Evolutionary conservation across 139 green algal genomes (phyloP).

Genomic region (Haematococcus sp.): DNA sequence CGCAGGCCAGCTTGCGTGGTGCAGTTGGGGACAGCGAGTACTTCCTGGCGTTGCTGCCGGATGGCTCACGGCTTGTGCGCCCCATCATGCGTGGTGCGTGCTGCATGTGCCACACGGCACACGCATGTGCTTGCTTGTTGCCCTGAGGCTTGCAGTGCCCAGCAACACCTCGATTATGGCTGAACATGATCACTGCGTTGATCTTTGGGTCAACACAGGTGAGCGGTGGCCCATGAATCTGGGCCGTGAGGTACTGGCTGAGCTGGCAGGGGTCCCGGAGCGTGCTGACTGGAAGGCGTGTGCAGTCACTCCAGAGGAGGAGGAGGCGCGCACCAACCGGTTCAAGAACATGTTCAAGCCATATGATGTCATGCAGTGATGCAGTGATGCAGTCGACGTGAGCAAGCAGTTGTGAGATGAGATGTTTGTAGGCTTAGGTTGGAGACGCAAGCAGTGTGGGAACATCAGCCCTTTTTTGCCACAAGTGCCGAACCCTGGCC

Average conservation of each 20-base stretch:
- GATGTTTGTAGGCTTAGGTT: too few relatives aligned
- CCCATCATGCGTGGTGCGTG: constrained; percentile 50
- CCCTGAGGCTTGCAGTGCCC: too few relatives aligned
- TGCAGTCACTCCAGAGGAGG: constrained; percentile 45
- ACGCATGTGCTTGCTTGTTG: too few relatives aligned
- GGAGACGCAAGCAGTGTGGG: too few relatives aligned
- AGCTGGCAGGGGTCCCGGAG: constrained; percentile 64
- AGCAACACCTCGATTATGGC: too few relatives aligned
- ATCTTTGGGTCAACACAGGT: too few relatives aligned
- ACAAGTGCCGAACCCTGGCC: too few relatives aligned
- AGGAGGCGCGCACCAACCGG: constrained; percentile 51
- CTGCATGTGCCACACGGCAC: neutral
- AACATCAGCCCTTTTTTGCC: too few relatives aligned
- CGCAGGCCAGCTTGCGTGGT: constrained; percentile 27
- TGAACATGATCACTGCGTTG: too few relatives aligned
- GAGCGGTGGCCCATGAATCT: constrained; percentile 76
- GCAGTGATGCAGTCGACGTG: too few relatives aligned
- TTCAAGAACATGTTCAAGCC: constrained; percentile 80
- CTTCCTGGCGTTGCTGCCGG: constrained; percentile 75
- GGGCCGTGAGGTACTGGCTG: constrained; percentile 72
- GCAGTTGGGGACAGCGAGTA: constrained; percentile 74
- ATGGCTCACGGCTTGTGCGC: constrained; percentile 73
- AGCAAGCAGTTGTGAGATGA: too few relatives aligned
- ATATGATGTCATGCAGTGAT: constrained; percentile 60
- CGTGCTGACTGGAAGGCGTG: constrained; percentile 82